phyloP scores from a whole-genome alignment of 2,329 filamentous ascomycete genomes.

The Tolypocladium guangdongense region DNA sequence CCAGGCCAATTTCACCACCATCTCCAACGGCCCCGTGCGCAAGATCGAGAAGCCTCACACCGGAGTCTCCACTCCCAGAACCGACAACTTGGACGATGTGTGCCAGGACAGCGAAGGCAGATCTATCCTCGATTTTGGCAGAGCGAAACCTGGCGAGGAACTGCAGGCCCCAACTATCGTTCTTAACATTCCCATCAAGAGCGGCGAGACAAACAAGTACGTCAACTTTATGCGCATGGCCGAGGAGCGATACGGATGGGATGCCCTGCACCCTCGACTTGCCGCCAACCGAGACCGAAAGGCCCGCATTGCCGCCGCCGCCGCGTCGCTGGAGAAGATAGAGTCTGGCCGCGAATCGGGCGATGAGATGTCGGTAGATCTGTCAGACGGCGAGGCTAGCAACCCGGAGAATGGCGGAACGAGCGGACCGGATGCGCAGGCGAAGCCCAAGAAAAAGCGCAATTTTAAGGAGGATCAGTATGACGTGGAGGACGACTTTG shows the following conservation, averaged over 20 bases:
- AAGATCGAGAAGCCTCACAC: slow-evolving; percentile 33
- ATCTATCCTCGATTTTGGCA: slow-evolving; percentile 52
- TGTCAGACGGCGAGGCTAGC: slow-evolving; percentile 65
- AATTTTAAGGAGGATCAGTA: slow-evolving; percentile 75
- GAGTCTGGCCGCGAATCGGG: slow-evolving; percentile 57
- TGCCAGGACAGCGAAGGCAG: slow-evolving; percentile 31
- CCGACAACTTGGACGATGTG: slow-evolving; percentile 37
- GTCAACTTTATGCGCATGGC: slow-evolving; percentile 93
- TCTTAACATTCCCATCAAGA: slow-evolving; percentile 65
- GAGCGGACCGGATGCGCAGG: slow-evolving; percentile 49
- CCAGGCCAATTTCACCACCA: slow-evolving; percentile 29
- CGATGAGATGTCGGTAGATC: slow-evolving; percentile 77
- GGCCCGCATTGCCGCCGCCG: slow-evolving; percentile 76
- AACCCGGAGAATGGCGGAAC: slow-evolving; percentile 72
- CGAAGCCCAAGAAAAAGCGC: slow-evolving; percentile 67
- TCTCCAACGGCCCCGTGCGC: slow-evolving; percentile 30
- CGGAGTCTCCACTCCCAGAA: slow-evolving; percentile 34
- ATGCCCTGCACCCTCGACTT: slow-evolving; percentile 81
- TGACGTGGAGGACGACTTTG: slow-evolving; percentile 72
- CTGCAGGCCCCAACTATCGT: slow-evolving; percentile 64
- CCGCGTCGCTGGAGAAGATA: slow-evolving; percentile 71
- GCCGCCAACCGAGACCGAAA: slow-evolving; percentile 83
- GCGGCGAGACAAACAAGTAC: slow-evolving; percentile 73
- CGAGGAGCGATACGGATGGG: slow-evolving; percentile 88
- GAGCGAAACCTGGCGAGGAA: slow-evolving; percentile 48